Base-by-base conservation (phyloP, 208 protist genomes). In the Vickermania ingenoplastis region DNA sequence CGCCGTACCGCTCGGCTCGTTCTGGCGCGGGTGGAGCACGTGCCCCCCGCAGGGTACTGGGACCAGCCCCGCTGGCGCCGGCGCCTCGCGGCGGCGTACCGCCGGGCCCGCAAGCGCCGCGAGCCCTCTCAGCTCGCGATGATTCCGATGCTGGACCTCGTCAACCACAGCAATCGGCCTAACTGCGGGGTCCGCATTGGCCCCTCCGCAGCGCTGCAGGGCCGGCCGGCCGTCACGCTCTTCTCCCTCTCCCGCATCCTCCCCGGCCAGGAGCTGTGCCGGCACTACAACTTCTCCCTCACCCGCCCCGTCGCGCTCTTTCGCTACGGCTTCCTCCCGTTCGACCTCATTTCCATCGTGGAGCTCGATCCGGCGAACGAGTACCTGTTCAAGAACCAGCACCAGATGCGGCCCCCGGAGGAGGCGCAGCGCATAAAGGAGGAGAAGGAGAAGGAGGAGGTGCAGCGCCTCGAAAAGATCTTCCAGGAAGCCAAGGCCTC, bases 201-300 rank as follows among this genome's bases (percentile, higher is more conserved):
- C 14, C 86, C 77, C 1, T 84, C 80, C 27, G 36, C 75, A 14
- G 64, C 63, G 36, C 55, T 81, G 36, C 64, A 70, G 41, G 83
- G 86, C 7, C 72, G 72, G 0, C 67, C 67, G 0, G 89, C 83
- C 53, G 75, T 89, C 56, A 95, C 89, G 2, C 69, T 95, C 57
- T 85, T 77, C 59, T 79, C 89, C 3, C 65, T 95, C 27, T 59
- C 67, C 3, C 55, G 75, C n/a, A 76, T 95, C 31, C 21, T 54
- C 25, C 83, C 85, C 3, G 89, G 89, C 1, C 75, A 90, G 31
- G 89, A 92, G 75, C 64, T 95, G 17, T 95, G 89, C 61, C 73
- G 89, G n/a, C 89, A 95, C 68, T 95, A 95, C 75, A 95, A 95
- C 75, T 92, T 95, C 62, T 82, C 82, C 30, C 68, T 95, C 27